Evolutionary conservation across 208 protist species (phyloP).

Genomic region (Leishmania aethiopica): DNA sequence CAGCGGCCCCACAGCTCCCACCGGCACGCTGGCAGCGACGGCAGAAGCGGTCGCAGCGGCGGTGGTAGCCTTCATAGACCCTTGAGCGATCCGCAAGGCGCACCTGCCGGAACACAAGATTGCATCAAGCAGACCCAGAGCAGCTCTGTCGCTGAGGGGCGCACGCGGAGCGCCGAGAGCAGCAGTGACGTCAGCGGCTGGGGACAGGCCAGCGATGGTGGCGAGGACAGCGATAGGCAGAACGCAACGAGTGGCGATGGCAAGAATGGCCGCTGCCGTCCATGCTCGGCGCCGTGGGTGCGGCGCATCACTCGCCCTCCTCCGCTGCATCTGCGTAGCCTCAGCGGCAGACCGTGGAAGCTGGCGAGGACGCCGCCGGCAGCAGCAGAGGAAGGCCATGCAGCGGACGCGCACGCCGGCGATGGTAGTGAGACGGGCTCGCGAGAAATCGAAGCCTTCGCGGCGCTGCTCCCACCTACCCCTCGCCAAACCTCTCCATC

Average conservation of each 20-base stretch:
- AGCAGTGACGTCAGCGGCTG: background rate
- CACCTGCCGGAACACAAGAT: background rate
- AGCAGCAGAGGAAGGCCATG: background rate
- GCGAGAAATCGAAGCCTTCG: background rate
- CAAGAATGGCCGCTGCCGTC: background rate
- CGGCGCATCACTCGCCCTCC: background rate
- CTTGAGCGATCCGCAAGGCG: background rate
- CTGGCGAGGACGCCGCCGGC: background rate
- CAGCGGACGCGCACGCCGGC: background rate
- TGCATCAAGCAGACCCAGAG: background rate
- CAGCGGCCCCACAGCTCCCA: background rate
- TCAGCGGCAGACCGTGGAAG: background rate
- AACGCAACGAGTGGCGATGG: background rate
- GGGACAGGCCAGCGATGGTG: background rate
- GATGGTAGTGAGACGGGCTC: background rate
- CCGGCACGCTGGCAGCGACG: background rate
- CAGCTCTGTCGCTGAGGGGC: background rate
- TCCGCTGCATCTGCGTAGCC: background rate
- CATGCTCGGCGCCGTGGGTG: background rate
- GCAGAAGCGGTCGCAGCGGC: background rate
- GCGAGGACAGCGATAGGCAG: background rate
- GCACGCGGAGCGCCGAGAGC: background rate
- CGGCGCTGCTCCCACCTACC: background rate
- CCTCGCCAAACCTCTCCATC: background rate
- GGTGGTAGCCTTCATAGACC: background rate